Evolutionary conservation across 805 yeast species (phyloP), one percentile per base, ranked within the genome.

Genomic region (Cyberlindnera maritima): DNA sequence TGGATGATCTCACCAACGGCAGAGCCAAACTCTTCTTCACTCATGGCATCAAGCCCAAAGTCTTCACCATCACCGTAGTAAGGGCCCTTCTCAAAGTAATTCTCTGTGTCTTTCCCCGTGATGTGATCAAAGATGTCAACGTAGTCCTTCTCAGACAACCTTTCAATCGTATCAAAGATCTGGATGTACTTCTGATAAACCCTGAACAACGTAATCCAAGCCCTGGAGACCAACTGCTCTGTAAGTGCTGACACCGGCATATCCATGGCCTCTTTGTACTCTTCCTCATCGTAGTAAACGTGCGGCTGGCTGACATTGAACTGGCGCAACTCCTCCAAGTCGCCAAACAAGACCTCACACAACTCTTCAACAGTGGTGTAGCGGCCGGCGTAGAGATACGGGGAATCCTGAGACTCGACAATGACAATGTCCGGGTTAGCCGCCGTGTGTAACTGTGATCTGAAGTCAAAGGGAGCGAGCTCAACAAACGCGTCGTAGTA

Each of bases 121-220:
- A 58, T 17, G 31, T 50, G 41, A 19, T 55, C 56, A 44, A 47
- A 51, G 3, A 57, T 41, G 8, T 57, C 56, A 26, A 50, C 36
- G 34, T 44, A 56, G 34, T 59, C 61, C 35, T 43, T 46, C 18
- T 48, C 47, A 15, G 52, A 35, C 44, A 56, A 41, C 20, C 37
- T 41, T 31, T 50, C 50, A 15, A 59, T 14, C 5, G 56, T 42
- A 2, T 53, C 55, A 37, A 44, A 53, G 3, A 56, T 38, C 5
- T 43, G 48, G 25, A 31, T 41, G 35, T 43, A 50, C 36, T 43
- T 35, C 37, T 37, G 39, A 25, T 42, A 34, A 11, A 45, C 31
- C 21, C 31, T 35, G 18, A 40, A 50, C 36, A 45, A 38, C 29
- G 32, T 23, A 12, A 50, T 20, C 51, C 54, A 45, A 9, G 41